These are phyloP conservation scores for Trichophyton verrucosum DNA, from an alignment of 2,329 filamentous ascomycete species.

Conservation along the genomic window DNA sequence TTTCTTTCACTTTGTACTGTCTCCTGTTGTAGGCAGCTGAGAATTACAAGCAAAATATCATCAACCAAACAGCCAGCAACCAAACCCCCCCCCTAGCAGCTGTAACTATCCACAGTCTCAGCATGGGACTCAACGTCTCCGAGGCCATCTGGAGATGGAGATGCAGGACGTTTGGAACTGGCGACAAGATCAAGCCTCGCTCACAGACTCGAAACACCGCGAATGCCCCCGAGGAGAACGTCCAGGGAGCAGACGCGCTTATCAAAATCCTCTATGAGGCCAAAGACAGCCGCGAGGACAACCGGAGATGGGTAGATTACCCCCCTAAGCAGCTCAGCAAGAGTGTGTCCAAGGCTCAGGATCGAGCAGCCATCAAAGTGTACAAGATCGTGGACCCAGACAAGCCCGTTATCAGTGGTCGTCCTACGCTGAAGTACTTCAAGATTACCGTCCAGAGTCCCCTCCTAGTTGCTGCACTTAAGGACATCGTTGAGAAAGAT, in stretches of 20 bases:
- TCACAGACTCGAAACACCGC: background rate
- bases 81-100: background rate
- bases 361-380: background rate
- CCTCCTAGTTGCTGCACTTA: conserved; percentile 32
- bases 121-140: background rate
- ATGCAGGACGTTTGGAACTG: background rate
- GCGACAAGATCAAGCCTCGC: background rate
- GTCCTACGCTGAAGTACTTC: conserved; percentile 31
- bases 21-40: background rate
- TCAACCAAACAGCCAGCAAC: background rate
- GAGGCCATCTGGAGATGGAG: background rate
- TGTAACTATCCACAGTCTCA: background rate
- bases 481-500: conserved; percentile 34
- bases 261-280: background rate
- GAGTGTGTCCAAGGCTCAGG: background rate
- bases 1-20: background rate
- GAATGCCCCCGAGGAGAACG: background rate
- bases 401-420: conserved; percentile 26
- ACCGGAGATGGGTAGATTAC: background rate
- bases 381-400: background rate
- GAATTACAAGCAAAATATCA: background rate
- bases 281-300: background rate
- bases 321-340: conserved; percentile 1
- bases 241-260: background rate
- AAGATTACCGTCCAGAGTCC: conserved; percentile 35